Conservation (phyloP, 1,139 yeast genomes). For the Protomyces inouyei region DNA sequence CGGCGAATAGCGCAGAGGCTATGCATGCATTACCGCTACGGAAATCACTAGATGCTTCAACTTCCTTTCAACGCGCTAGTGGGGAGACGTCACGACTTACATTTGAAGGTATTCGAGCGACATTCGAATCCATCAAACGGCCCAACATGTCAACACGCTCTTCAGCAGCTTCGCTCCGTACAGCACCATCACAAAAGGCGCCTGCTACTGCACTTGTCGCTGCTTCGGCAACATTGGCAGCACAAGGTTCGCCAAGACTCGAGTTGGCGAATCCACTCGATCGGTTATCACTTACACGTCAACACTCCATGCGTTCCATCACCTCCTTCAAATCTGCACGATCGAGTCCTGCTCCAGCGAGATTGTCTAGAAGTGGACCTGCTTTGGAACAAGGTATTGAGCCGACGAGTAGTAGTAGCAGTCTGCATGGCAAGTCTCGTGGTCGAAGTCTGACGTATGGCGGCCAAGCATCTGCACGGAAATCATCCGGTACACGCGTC, state of each 20-base stretch:
- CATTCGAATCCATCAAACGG: constrained; percentile 16
- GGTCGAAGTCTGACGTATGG: constrained; percentile 23
- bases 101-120: constrained; percentile 9
- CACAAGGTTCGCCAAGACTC: constrained; percentile 14
- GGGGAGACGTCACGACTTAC: constrained; percentile 3
- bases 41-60: not conserved
- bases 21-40: not conserved
- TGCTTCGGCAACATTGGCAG: constrained; percentile 15
- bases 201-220: constrained; percentile 11
- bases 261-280: constrained; percentile 12
- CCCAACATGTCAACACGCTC: constrained; percentile 4
- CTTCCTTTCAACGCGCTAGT: not conserved
- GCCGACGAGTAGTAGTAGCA: not conserved
- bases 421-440: not conserved
- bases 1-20: not conserved
- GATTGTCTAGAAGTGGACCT: not conserved
- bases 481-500: not conserved
- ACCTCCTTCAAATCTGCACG: constrained; percentile 6
- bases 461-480: constrained; percentile 6
- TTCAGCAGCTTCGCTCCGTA: not conserved
- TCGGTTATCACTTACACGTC: not conserved
- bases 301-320: constrained; percentile 1
- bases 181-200: not conserved
- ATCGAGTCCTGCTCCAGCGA: constrained; percentile 15
- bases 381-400: not conserved